phyloP scores from a whole-genome alignment of 305 asterid species.

The Solanum hybrid region DNA sequence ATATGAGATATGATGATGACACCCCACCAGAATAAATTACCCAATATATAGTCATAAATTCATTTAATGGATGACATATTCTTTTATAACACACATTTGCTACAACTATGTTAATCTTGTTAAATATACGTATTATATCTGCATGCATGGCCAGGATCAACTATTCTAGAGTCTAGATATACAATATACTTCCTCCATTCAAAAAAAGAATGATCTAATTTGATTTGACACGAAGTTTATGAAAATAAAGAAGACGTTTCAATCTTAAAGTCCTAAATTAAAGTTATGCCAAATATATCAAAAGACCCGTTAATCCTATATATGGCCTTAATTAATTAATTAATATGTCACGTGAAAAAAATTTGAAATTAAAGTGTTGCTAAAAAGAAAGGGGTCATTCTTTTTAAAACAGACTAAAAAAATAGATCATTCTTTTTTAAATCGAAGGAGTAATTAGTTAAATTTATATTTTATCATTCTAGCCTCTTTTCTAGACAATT shows the following conservation, averaged over 20 bases:
- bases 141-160: not conserved
- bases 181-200: not conserved
- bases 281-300: no score
- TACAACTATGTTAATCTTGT: not conserved
- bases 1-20: conserved; percentile 1
- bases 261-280: not conserved
- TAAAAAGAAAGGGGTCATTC: no score
- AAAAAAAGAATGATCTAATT: no score
- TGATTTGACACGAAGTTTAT: no score
- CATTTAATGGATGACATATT: not conserved
- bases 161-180: not conserved
- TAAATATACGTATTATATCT: not conserved
- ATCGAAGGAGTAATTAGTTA: not conserved
- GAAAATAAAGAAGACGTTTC: no score
- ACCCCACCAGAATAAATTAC: not conserved
- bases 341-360: not conserved
- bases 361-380: not conserved
- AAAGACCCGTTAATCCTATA: not conserved
- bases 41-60: not conserved
- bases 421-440: no score
- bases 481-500: not conserved
- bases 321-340: not conserved
- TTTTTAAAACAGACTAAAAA: no score
- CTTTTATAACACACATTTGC: not conserved
- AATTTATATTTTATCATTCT: not conserved